Conservation (phyloP, 768 basidiomycete genomes). For the Agrocybe chaxingu region DNA sequence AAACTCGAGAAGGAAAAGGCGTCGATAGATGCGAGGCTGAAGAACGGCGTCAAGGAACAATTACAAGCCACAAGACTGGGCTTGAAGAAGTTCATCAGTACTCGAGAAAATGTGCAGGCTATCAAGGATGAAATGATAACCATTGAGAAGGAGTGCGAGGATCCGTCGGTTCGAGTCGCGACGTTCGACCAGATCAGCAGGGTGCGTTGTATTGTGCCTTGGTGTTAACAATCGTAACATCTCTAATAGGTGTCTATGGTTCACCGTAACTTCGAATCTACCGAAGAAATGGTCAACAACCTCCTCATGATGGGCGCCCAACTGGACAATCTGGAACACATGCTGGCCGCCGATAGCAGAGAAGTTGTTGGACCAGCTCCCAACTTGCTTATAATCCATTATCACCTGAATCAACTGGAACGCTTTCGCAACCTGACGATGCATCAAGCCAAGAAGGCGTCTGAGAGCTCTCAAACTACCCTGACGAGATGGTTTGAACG, state of each 20-base stretch:
- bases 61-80: constrained; percentile 88
- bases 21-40: constrained; percentile 86
- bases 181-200: constrained; percentile 96
- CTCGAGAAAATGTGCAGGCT: constrained; percentile 72
- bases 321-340: constrained; percentile 72
- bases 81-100: constrained; percentile 74
- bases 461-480: constrained; percentile 61
- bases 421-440: constrained; percentile 92
- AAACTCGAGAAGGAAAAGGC: constrained; percentile 97
- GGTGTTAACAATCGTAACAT: not conserved
- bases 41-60: constrained; percentile 90
- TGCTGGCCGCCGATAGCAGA: constrained; percentile 71
- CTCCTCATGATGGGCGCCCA: constrained; percentile 89
- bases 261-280: constrained; percentile 91
- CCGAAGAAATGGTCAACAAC: constrained; percentile 94
- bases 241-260: constrained; percentile 84
- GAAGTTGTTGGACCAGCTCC: constrained; percentile 85
- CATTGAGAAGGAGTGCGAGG: constrained; percentile 72
- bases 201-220: constrained; percentile 42
- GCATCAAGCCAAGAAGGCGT: constrained; percentile 87
- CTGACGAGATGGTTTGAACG: constrained; percentile 82
- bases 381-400: constrained; percentile 88
- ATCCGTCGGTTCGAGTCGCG: constrained; percentile 71
- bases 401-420: constrained; percentile 89
- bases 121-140: constrained; percentile 85